phyloP scores from a whole-genome alignment of 1,284 basidiomycete species.

The Xanthoconium separans region DNA sequence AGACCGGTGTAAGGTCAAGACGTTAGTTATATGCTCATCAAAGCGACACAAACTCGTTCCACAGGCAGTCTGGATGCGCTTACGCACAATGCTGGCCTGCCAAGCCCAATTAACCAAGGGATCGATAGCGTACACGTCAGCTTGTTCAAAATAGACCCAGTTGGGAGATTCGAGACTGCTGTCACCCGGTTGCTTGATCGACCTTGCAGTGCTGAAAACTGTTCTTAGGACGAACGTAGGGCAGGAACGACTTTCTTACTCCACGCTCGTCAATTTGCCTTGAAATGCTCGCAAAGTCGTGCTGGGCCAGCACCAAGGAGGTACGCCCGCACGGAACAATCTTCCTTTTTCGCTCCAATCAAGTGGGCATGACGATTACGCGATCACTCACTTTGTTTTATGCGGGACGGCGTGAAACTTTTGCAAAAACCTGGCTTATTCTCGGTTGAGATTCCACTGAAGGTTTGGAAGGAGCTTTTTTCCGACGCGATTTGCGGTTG shows the following conservation, averaged over 20 bases:
- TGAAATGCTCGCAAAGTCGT: conserved; percentile 15
- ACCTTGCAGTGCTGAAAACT: conserved; percentile 5
- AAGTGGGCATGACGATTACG: not conserved
- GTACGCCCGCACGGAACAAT: conserved; percentile 8
- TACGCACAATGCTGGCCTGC: conserved; percentile 9
- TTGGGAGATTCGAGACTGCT: conserved; percentile 2
- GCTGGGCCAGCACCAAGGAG: conserved; percentile 15
- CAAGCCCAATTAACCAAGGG: not conserved
- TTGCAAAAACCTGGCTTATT: conserved; percentile 13
- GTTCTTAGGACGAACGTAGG: conserved; percentile 10
- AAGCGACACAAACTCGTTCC: conserved; percentile 11
- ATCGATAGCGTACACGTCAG: conserved; percentile 9
- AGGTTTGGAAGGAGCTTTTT: conserved; percentile 8
- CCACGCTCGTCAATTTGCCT: conserved; percentile 5
- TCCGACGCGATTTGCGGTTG: conserved; percentile 9
- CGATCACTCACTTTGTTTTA: conserved; percentile 12
- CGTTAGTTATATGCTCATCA: not conserved
- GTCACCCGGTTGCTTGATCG: not conserved
- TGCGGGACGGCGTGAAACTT: not conserved
- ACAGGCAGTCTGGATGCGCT: not conserved
- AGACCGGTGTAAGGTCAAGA: conserved; percentile 12
- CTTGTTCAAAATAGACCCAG: not conserved
- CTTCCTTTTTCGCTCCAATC: conserved; percentile 1
- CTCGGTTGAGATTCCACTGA: conserved; percentile 2
- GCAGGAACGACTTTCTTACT: conserved; percentile 10